phyloP scores from a whole-genome alignment of 2,329 filamentous ascomycete species.

The Aspergillus fumigatiaffinis region DNA sequence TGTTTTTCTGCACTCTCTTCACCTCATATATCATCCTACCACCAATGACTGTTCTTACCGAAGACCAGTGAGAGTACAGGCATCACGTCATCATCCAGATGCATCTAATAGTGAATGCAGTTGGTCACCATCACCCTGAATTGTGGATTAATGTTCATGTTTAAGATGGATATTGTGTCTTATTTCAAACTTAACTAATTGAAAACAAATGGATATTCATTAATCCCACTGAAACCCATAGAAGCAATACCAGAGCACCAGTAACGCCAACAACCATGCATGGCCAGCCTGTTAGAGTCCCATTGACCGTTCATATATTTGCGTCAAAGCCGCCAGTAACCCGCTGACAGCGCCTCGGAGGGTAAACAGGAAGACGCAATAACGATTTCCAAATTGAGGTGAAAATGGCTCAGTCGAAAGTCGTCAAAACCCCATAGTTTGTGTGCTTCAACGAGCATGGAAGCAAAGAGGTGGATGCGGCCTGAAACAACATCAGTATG shows the following conservation, averaged over 20 bases:
- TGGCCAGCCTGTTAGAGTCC: neutral
- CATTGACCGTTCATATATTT: neutral
- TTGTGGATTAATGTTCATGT: neutral
- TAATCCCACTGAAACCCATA: neutral
- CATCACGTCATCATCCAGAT: neutral
- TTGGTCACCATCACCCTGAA: neutral
- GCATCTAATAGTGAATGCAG: neutral
- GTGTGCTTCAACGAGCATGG: conserved; percentile 32
- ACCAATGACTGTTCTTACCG: neutral
- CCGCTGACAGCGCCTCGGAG: neutral
- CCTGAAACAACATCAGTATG: conserved; percentile 14
- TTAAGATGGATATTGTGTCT: neutral
- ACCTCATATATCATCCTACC: neutral
- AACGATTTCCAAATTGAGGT: neutral
- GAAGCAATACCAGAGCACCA: neutral
- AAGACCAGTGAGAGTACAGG: neutral
- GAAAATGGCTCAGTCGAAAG: neutral
- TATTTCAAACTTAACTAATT: neutral
- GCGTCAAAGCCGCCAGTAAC: neutral
- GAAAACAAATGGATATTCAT: neutral
- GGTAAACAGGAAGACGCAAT: neutral
- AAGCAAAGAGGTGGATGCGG: conserved; percentile 41
- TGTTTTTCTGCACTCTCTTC: neutral
- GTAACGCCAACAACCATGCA: neutral
- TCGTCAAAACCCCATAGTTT: conserved; percentile 1